phyloP scores from a whole-genome alignment of 805 yeast genomes.

The Soucietia sequanensis region DNA sequence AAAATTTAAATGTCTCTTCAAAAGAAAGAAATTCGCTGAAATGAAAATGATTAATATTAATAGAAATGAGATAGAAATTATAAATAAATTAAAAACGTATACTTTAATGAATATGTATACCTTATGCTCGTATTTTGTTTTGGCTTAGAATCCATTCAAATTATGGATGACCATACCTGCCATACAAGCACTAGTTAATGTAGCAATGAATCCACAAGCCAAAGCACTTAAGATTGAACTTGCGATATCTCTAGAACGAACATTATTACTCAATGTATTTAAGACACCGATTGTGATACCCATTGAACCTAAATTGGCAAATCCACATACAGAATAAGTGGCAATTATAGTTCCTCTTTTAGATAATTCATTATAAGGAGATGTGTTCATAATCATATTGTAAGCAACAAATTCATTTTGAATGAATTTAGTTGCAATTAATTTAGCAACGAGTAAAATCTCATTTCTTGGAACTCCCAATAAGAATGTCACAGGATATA shows the following conservation, averaged over 20 bases:
- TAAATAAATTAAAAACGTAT: too few species aligned
- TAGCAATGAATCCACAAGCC: slow-evolving; percentile 51
- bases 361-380: slow-evolving; percentile 47
- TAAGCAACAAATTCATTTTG: slow-evolving; percentile 64
- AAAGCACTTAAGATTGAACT: slow-evolving; percentile 47
- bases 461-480: slow-evolving; percentile 56
- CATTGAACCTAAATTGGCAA: slow-evolving; percentile 60
- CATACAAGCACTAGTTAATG: slow-evolving; percentile 54
- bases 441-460: slow-evolving; percentile 47
- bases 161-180: slow-evolving; percentile 65
- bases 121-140: too few species aligned
- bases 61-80: too few species aligned
- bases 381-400: slow-evolving; percentile 35
- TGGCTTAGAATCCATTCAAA: slow-evolving; percentile 26
- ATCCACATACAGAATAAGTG: slow-evolving; percentile 62
- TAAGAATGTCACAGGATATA: slow-evolving; percentile 60
- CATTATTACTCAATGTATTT: slow-evolving; percentile 52
- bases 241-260: slow-evolving; percentile 47
- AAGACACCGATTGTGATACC: slow-evolving; percentile 63
- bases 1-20: too few species aligned
- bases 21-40: too few species aligned
- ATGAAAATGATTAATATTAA: too few species aligned
- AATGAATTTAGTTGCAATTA: slow-evolving; percentile 56
- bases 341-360: slow-evolving; percentile 54
- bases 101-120: too few species aligned